Conservation (phyloP, 441 rosid species). For the Populus tomentosa region DNA sequence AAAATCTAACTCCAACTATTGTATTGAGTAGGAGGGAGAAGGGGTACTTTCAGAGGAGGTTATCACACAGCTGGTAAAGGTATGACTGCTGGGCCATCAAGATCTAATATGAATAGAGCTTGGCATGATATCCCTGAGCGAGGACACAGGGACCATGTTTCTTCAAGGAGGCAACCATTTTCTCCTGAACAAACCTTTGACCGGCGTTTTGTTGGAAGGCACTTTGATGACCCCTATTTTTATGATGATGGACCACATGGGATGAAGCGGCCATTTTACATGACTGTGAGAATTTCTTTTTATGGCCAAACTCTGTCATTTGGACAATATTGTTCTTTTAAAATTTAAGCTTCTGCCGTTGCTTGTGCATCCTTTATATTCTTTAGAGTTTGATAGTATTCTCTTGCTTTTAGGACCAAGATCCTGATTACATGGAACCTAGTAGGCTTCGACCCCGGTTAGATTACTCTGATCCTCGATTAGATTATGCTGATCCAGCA, state of each 20-base stretch:
- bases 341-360: not conserved
- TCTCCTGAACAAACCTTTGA: conserved; percentile 40
- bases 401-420: conserved; percentile 37
- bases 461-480: conserved; percentile 38
- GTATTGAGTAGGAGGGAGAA: conserved; percentile 38
- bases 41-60: conserved; percentile 45
- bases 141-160: conserved; percentile 29
- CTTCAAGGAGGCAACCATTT: conserved; percentile 42
- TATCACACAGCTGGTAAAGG: conserved; percentile 34
- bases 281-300: conserved; percentile 30
- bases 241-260: conserved; percentile 41
- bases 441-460: conserved; percentile 40
- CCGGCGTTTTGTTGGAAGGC: conserved; percentile 36
- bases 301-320: not conserved
- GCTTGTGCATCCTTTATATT: conserved; percentile 1
- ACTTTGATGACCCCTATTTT: conserved; percentile 40
- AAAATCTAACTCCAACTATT: conserved; percentile 4
- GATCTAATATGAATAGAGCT: conserved; percentile 34
- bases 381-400: conserved; percentile 5
- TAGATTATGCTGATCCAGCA: conserved; percentile 41
- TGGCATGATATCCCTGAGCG: conserved; percentile 40
- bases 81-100: conserved; percentile 31
- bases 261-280: conserved; percentile 48
- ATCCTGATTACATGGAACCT: conserved; percentile 47
- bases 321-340: not conserved